A percentile compares a stretch with the other conserved stretches of the same genome.
phyloP scores from a whole-genome alignment of 2,329 filamentous ascomycete species.

The Beauveria rudraprayagi region DNA sequence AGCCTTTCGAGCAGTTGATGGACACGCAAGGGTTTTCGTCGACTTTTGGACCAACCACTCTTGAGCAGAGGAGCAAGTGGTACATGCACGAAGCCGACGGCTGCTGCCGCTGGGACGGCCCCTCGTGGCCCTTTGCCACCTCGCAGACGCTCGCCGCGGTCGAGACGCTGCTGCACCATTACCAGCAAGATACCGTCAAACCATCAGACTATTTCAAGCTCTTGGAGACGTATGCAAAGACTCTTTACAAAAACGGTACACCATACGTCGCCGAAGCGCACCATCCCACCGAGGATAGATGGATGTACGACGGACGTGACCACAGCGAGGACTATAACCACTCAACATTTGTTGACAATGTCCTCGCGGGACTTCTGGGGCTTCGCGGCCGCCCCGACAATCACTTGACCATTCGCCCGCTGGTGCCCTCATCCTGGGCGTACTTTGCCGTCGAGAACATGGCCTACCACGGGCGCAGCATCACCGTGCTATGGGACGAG shows the following conservation, averaged over 20 bases:
- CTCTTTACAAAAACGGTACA: conserved; percentile 28
- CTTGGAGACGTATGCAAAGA: conserved; percentile 30
- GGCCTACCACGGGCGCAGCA: conserved; percentile 33
- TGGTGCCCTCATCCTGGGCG: conserved; percentile 27
- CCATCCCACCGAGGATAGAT: conserved; percentile 23
- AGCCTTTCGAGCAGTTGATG: conserved; percentile 11
- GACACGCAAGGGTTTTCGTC: conserved; percentile 26
- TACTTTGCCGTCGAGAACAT: conserved; percentile 36
- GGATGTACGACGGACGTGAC: conserved; percentile 24
- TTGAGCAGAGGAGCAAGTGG: conserved; percentile 32
- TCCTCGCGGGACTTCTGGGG: conserved; percentile 35
- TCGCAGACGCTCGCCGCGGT: conserved; percentile 32
- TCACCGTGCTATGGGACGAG: conserved; percentile 33
- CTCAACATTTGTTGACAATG: conserved; percentile 36
- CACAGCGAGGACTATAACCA: conserved; percentile 31
- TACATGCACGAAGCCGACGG: conserved; percentile 22
- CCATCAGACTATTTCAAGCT: conserved; percentile 29
- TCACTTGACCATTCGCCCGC: conserved; percentile 29
- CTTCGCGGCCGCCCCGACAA: conserved; percentile 31
- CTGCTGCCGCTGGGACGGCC: conserved; percentile 36
- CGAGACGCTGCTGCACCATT: conserved; percentile 24
- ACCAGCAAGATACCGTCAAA: conserved; percentile 24
- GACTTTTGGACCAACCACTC: conserved; percentile 32
- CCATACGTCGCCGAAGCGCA: conserved; percentile 38
- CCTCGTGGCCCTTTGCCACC: conserved; percentile 38